phyloP scores from a whole-genome alignment of 148 eudicot species.

The Polygonum aviculare region DNA sequence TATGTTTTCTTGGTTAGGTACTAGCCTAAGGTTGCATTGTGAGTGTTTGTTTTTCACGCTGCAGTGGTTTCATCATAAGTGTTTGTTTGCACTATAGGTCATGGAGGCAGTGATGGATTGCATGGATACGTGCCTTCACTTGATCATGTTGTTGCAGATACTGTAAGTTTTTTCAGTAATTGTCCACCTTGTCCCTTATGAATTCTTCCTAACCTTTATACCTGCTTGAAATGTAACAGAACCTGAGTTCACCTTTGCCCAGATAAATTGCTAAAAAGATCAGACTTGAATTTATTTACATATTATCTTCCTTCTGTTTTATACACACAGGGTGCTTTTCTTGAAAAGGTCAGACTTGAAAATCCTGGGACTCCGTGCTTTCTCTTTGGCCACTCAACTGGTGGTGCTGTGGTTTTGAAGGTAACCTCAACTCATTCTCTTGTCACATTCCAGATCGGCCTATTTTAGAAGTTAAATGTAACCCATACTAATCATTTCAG shows the following conservation, averaged over 20 bases:
- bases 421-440: constrained; percentile 15
- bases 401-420: constrained; percentile 74
- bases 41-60: not conserved
- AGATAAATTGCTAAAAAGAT: too few species aligned
- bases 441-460: not conserved
- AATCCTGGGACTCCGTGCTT: constrained; percentile 68
- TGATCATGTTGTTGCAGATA: constrained; percentile 60
- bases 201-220: not conserved
- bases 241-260: not conserved
- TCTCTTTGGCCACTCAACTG: constrained; percentile 89
- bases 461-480: not conserved
- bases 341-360: constrained; percentile 42
- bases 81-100: constrained; percentile 33
- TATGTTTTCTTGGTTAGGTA: not conserved
- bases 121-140: constrained; percentile 86
- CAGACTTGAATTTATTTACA: not conserved
- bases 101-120: constrained; percentile 95
- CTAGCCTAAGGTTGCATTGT: not conserved
- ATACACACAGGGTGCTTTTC: constrained; percentile 42
- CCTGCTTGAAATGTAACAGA: not conserved
- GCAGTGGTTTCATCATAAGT: constrained; percentile 2
- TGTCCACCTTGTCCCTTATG: not conserved
- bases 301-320: not conserved
- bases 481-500: constrained; percentile 15
- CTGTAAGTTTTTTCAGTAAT: constrained; percentile 32